Conservation (phyloP, 257 asterid genomes). For the Ilex aquifolium region DNA sequence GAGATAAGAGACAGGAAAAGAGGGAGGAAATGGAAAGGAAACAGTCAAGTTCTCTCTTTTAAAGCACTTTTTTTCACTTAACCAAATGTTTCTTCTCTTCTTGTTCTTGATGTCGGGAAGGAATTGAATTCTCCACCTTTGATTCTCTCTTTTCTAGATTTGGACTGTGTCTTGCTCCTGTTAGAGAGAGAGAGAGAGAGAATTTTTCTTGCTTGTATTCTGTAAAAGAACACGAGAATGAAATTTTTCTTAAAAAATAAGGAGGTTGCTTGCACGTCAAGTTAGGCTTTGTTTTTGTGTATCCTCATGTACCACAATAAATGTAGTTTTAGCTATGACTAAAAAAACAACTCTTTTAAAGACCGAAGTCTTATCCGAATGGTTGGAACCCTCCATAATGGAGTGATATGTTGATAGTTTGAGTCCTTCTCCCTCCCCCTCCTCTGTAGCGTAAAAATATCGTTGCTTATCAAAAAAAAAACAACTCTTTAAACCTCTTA, state of each 20-base stretch:
- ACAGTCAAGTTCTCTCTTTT: neutral
- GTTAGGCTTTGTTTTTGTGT: conserved; percentile 44
- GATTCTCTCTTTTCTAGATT: neutral
- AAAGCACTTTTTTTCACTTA: conserved; percentile 24
- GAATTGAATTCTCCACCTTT: conserved; percentile 23
- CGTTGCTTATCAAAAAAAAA: too few relatives aligned
- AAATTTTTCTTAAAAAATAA: conserved; percentile 6
- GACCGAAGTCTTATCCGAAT: too few relatives aligned
- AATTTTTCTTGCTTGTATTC: conserved; percentile 30
- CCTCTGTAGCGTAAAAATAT: too few relatives aligned
- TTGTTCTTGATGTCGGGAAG: conserved; percentile 30
- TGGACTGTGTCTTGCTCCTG: too few relatives aligned
- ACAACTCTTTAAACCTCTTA: too few relatives aligned
- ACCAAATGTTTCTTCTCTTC: conserved; percentile 14
- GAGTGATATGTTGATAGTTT: too few relatives aligned
- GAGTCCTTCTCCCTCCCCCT: too few relatives aligned
- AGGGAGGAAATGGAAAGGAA: neutral
- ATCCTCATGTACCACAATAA: conserved; percentile 21
- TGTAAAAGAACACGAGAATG: conserved; percentile 23
- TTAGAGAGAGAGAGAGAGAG: conserved; percentile 8
- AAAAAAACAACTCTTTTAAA: too few relatives aligned
- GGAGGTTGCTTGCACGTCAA: conserved; percentile 87
- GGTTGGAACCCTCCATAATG: too few relatives aligned
- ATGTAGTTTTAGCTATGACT: neutral
- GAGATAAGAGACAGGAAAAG: neutral